phyloP scores from a whole-genome alignment of 2,329 filamentous ascomycete species.

The Ophiostoma montium region DNA sequence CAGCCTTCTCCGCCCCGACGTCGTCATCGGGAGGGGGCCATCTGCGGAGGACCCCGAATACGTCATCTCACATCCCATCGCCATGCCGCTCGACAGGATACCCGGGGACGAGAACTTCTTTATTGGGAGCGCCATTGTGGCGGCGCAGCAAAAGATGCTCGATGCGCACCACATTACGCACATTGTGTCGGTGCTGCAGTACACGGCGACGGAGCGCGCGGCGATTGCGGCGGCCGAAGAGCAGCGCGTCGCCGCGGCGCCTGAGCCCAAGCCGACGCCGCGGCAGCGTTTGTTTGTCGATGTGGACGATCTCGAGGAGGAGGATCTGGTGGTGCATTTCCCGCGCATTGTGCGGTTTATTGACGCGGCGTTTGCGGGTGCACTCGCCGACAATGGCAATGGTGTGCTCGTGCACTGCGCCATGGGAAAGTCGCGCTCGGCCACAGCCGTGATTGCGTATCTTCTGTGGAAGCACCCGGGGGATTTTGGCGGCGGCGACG shows the following conservation, averaged over 20 bases:
- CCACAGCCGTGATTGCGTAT: conserved; percentile 72
- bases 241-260: conserved; percentile 36
- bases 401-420: conserved; percentile 58
- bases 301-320: conserved; percentile 81
- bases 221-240: conserved; percentile 30
- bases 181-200: conserved; percentile 62
- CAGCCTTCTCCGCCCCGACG: not conserved
- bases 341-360: conserved; percentile 72
- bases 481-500: conserved; percentile 24
- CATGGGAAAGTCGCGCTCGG: conserved; percentile 91
- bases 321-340: conserved; percentile 73
- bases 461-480: conserved; percentile 55
- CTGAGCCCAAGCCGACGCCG: conserved; percentile 25
- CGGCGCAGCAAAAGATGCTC: conserved; percentile 53
- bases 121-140: conserved; percentile 70
- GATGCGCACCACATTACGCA: conserved; percentile 70
- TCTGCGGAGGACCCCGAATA: no score
- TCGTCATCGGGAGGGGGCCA: no score
- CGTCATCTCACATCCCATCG: not conserved
- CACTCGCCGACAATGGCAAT: not conserved
- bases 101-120: conserved; percentile 58
- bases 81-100: conserved; percentile 51
- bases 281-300: conserved; percentile 37
- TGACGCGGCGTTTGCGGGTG: conserved; percentile 8
- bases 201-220: conserved; percentile 25